Evolutionary conservation across 1,139 yeast species (phyloP).

Genomic region (Debaryomyces coudertii): DNA sequence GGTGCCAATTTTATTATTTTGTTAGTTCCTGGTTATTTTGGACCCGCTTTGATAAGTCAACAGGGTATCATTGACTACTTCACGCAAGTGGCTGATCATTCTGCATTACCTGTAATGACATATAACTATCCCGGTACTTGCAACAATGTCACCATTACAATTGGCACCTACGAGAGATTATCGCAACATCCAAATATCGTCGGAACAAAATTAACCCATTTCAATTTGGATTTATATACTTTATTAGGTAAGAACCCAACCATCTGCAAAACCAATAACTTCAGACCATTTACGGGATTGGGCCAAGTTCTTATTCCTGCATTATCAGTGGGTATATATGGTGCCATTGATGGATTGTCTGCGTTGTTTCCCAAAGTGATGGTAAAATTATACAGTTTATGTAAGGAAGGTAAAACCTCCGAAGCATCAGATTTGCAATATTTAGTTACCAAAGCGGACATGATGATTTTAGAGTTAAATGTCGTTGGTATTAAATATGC

Average conservation of each 20-base stretch:
- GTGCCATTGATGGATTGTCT: constrained; percentile 52
- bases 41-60: constrained; percentile 34
- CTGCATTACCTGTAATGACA: constrained; percentile 33
- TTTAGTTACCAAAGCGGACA: constrained; percentile 43
- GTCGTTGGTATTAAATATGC: constrained; percentile 45
- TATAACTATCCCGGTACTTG: constrained; percentile 41
- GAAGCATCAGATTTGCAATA: constrained; percentile 46
- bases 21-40: constrained; percentile 37
- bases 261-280: constrained; percentile 33
- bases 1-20: constrained; percentile 39
- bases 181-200: constrained; percentile 40
- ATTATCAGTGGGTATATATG: constrained; percentile 43
- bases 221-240: constrained; percentile 35
- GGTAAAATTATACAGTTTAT: constrained; percentile 36
- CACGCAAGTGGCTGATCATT: constrained; percentile 30
- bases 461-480: constrained; percentile 44
- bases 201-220: constrained; percentile 46
- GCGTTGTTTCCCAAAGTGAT: constrained; percentile 44
- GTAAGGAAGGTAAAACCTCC: constrained; percentile 30
- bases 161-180: constrained; percentile 37
- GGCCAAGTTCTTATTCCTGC: constrained; percentile 52
- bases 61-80: constrained; percentile 36
- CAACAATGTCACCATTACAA: constrained; percentile 39
- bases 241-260: constrained; percentile 38
- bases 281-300: constrained; percentile 46